Evolutionary conservation across 2,329 filamentous ascomycete species (phyloP), one percentile per base, ranked within the genome.

Genomic region (Talaromyces sp.): DNA sequence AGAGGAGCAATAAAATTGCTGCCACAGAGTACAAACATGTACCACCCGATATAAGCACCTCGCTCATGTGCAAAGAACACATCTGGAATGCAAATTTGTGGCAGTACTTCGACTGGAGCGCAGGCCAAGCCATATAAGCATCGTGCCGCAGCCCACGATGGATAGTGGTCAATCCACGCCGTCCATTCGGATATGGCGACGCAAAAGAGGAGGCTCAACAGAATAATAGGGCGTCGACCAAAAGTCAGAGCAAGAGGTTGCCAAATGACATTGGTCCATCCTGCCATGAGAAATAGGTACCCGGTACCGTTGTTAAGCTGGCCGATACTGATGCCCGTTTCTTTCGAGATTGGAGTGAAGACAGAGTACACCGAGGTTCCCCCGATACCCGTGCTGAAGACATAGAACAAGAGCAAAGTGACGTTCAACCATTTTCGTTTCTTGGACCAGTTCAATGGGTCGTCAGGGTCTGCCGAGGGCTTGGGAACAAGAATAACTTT

Each of bases 61-160:
- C 79, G 69, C 43, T 83, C 76, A 66, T 83, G 81, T 3, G 79
- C 75, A 65, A 82, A 83, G 66, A 76, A 81, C 11, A 80, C 68
- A 66, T 83, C 81, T 0, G 79, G 76, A 2, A 83, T 76, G 2
- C 78, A 79, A 17, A 82, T 78, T 67, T 83, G 82, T 17, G 78
- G 79, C 13, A 85, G 70, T n/a, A 79, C 80, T 68, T 84, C 83
- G 27, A 83, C 79, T 0, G 83, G 82, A 2, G 82, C 79, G 11
- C 75, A 77, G 36, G 82, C 80, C 67, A 84, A 80, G 1, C 82
- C 82, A 54, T 80, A 78, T 0, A 85, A 67, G 25, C 64, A 66
- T 58, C 64, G 38, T 47, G 64, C 64, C 3, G 58, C 64, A 27
- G 64, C 64, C 64, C 64, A 66, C 2, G 64, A 38, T 17, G 64